Percentiles rank a stretch among this genome's conserved stretches.
phyloP scores from a whole-genome alignment of 371 early-diverging fungal genomes.

The Cokeromyces recurvatus region DNA sequence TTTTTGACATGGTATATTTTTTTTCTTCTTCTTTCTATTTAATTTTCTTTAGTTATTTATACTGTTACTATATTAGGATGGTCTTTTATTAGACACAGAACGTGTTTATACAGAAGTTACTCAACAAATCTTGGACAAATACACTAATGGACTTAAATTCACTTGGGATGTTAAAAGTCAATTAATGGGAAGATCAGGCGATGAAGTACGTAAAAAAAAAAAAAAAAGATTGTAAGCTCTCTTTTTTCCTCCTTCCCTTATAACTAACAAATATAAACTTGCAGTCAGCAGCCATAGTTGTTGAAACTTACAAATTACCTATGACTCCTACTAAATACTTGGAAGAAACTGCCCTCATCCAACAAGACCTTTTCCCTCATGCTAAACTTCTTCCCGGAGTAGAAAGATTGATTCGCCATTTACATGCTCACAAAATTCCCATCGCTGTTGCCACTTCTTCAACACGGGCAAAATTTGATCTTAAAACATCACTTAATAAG shows the following conservation, averaged over 20 bases:
- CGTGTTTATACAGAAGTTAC: conserved; percentile 86
- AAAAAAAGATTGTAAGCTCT: background rate
- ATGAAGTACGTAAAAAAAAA: conserved; percentile 39
- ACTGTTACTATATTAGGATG: conserved; percentile 23
- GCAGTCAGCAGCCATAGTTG: conserved; percentile 69
- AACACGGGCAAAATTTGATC: conserved; percentile 58
- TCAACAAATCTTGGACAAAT: conserved; percentile 45
- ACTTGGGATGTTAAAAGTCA: conserved; percentile 76
- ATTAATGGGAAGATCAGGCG: conserved; percentile 74
- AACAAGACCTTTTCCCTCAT: conserved; percentile 56
- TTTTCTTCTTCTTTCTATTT: too few species aligned
- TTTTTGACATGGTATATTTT: conserved; percentile 95
- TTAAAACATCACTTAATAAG: conserved; percentile 71
- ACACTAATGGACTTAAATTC: conserved; percentile 61
- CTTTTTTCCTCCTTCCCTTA: background rate
- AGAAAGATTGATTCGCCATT: conserved; percentile 69
- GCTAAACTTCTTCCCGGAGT: conserved; percentile 71
- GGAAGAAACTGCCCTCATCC: conserved; percentile 25
- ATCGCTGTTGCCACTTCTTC: conserved; percentile 91
- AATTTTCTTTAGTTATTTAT: background rate
- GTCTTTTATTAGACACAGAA: conserved; percentile 72
- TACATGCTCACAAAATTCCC: conserved; percentile 72
- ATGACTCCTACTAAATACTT: conserved; percentile 81
- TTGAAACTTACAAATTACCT: conserved; percentile 59
- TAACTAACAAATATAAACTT: background rate